Conservation (phyloP, 306 rosid species). For the Malus orientalis region DNA sequence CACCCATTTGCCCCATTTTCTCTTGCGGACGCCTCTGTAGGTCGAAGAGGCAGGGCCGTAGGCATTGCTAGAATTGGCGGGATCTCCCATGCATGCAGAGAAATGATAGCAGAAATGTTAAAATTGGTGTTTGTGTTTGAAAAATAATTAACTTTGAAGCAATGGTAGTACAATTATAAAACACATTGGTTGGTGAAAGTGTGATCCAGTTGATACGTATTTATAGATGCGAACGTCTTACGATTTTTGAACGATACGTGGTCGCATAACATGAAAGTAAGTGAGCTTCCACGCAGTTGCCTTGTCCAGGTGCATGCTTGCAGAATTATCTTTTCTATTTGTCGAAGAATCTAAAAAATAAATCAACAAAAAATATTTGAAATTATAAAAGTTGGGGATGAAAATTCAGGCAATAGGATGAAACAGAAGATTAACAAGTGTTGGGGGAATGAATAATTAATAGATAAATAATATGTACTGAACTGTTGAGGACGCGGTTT, state of each 20-base stretch:
- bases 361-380: not conserved
- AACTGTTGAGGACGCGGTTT: slow-evolving; percentile 57
- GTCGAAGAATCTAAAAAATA: not conserved
- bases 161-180: too few species aligned
- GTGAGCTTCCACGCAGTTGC: slow-evolving; percentile 59
- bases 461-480: not conserved
- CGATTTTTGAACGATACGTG: not conserved
- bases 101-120: not conserved
- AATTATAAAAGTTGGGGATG: not conserved
- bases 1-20: not conserved
- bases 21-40: not conserved
- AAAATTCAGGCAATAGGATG: not conserved
- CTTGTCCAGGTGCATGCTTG: not conserved
- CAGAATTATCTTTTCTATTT: not conserved
- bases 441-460: slow-evolving; percentile 8
- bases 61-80: not conserved
- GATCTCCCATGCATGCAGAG: not conserved
- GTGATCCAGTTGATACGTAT: not conserved
- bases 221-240: not conserved
- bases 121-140: too few species aligned
- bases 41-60: slow-evolving; percentile 19
- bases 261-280: not conserved
- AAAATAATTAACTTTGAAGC: too few species aligned
- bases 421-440: not conserved
- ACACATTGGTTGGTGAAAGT: not conserved